Evolutionary conservation across 306 rosid genomes (phyloP).

Genomic region (Cucumis cinereus): DNA sequence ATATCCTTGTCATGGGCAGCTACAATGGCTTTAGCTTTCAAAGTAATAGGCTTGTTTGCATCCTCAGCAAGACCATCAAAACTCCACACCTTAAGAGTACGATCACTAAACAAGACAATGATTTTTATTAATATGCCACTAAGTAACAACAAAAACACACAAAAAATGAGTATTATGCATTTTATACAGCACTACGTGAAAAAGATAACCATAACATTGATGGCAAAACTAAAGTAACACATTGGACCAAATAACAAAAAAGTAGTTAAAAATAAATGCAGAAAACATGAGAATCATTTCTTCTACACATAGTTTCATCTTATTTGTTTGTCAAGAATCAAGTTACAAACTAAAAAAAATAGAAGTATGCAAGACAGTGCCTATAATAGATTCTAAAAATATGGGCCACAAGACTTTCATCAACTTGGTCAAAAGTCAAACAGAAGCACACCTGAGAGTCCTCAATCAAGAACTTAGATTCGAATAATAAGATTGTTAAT

Average conservation of each 20-base stretch:
- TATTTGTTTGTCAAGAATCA: not conserved
- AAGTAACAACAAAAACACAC: not conserved
- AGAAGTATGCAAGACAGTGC: not conserved
- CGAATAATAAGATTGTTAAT: not conserved
- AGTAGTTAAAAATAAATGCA: not conserved
- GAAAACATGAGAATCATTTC: not conserved
- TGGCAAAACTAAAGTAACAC: not conserved
- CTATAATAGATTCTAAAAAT: not conserved
- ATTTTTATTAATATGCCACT: not conserved
- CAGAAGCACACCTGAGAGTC: not conserved
- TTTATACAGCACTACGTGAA: not conserved
- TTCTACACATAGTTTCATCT: not conserved
- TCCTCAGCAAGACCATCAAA: constrained; percentile 44
- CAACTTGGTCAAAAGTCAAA: not conserved
- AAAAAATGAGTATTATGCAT: not conserved
- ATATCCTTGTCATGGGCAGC: constrained; percentile 97
- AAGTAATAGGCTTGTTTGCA: constrained; percentile 29
- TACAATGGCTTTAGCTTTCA: constrained; percentile 84
- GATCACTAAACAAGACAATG: constrained; percentile 49
- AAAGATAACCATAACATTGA: not conserved
- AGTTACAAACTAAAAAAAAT: not conserved
- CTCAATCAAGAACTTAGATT: not conserved
- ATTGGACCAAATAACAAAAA: not conserved
- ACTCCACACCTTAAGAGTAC: constrained; percentile 88
- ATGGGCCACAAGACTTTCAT: not conserved